Evolutionary conservation across 192 early-diverging fungal genomes (phyloP), one percentile per base, ranked within the genome.

Genomic region (Fimicolochytrium jonesii): DNA sequence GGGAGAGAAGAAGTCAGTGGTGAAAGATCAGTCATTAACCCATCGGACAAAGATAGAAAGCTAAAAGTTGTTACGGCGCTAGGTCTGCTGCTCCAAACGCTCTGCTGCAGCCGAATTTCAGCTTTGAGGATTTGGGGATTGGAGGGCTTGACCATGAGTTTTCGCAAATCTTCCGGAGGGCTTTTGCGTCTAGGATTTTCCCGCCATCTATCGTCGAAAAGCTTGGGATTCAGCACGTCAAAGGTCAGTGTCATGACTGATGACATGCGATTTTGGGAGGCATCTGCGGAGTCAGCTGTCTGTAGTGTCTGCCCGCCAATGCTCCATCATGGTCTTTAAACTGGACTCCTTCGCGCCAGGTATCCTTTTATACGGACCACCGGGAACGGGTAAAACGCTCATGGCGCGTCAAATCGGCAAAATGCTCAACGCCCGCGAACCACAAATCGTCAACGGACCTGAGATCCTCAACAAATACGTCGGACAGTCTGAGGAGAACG

Each of bases 331-430:
- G n/a, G n/a, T n/a, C n/a, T n/a, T n/a, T n/a, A n/a, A n/a, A n/a
- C n/a, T n/a, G n/a, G n/a, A n/a, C n/a, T n/a, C n/a, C n/a, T n/a
- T n/a, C n/a, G n/a, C n/a, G n/a, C n/a, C 25, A 66, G 72, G 70
- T 55, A 47, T 76, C 30, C 46, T 76, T 13, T 59, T 76, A 17
- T 91, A 88, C 71, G 93, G 95, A 18, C 94, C 95, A 33, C 94
- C 95, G 0, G 95, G 95, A 54, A 98, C 95, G 0, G 95, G 95
- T 41, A 98, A 98, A 70, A 98, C 95, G 18, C 75, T 97, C 48
- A 93, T 98, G 86, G 95, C 95, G 6, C 86, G 96, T 9, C 94
- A 98, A 74, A 98, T 98, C 56, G 96, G 94, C 20, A 97, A 97
- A 64, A 97, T 98, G 96, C 82, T 98, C 55, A 97, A 97, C 66